Evolutionary conservation across 164 flowering plant species (phyloP).

Genomic region (Warburgia ugandensis): DNA sequence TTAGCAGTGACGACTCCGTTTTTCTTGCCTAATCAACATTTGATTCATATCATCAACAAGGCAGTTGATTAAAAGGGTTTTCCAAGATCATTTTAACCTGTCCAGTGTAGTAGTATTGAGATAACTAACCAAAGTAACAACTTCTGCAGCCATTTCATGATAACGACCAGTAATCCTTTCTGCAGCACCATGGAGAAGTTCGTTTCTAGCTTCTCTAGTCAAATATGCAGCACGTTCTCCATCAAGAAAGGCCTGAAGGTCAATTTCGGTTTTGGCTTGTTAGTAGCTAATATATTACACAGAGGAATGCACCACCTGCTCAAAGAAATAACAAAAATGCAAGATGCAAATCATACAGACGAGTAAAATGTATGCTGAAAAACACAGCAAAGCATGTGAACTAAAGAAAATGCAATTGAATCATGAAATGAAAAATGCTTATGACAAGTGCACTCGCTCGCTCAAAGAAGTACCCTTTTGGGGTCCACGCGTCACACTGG

Average conservation of each 20-base stretch:
- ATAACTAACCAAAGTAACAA: constrained; percentile 69
- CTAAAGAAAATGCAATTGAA: too few relatives aligned
- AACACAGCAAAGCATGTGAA: too few relatives aligned
- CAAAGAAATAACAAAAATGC: neutral
- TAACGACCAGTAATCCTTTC: constrained; percentile 66
- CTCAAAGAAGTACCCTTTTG: too few relatives aligned
- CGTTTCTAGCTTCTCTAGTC: constrained; percentile 36
- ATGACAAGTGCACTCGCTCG: too few relatives aligned
- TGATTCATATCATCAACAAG: neutral
- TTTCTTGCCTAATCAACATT: constrained; percentile 53
- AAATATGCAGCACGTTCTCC: constrained; percentile 69
- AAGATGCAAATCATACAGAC: too few relatives aligned
- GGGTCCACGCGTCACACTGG: too few relatives aligned
- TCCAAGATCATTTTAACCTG: neutral
- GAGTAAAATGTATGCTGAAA: too few relatives aligned
- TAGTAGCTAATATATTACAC: too few relatives aligned
- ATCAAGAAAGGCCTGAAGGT: constrained; percentile 55
- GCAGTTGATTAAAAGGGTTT: neutral
- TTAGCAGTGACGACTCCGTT: constrained; percentile 78
- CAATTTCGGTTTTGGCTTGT: neutral
- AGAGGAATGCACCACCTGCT: too few relatives aligned
- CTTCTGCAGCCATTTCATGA: constrained; percentile 63
- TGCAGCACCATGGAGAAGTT: constrained; percentile 55
- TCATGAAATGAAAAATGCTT: too few relatives aligned
- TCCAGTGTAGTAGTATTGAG: too few relatives aligned